Base-by-base conservation (phyloP, 352 stramenopile genomes). In the Phytopythium kandeliae region DNA sequence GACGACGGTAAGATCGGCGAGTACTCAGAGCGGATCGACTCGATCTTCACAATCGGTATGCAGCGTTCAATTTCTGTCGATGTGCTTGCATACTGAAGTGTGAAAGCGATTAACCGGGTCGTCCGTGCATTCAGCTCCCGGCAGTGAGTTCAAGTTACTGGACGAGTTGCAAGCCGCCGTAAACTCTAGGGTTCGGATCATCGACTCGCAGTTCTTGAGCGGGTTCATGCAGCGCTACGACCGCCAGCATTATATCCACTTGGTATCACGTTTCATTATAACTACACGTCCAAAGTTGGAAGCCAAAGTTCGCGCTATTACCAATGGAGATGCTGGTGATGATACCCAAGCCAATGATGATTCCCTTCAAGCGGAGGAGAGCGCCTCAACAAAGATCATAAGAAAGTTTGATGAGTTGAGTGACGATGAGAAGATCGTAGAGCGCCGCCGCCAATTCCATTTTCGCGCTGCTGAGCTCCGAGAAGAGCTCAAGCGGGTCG, bases 201-300 rank as follows among this genome's bases (percentile, higher is more conserved):
- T 92, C 15, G 82, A 92, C 47, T 92, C 82, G 2, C 62, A 71
- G 22, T 89, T 92, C 58, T 62, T 90, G 52, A 92, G 78, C 45
- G 79, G 79, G 0, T 92, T 92, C 46, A 83, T 86, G 67, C 82
- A 92, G 55, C 74, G 82, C 0, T 92, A 91, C 44, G 79, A 90
- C 16, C 58, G 75, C 0, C 58, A 74, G 0, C 65, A 89, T 45
- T 92, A 89, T 43, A 86, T 92, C 37, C 47, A 69, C 1, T 57
- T 87, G 25, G 67, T 92, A 0, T 86, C 81, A 33, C 58, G 58
- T 5, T 86, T 85, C 42, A 88, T 92, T n/a, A 25, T 82, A 2
- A 57, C 57, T 2, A 65, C 71, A 21, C 67, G 89, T 45, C 81
- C 78, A 0, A 51, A 81, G 4, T 37, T 89, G 4, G 60, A 75